phyloP scores from a whole-genome alignment of 331 rosid species.

The Malus hybrid region DNA sequence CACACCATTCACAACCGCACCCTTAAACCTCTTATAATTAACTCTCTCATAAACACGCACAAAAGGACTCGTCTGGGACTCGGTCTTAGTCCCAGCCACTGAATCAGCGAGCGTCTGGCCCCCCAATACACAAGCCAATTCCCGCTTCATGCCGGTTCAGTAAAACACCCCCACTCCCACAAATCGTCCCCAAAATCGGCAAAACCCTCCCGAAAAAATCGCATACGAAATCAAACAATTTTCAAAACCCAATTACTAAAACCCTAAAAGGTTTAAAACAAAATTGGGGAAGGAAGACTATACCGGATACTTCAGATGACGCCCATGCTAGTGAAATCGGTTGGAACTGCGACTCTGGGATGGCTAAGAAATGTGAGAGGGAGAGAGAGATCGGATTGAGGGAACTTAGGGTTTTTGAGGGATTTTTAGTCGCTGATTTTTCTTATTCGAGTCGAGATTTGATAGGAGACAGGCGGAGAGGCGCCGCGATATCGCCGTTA shows the following conservation, averaged over 20 bases:
- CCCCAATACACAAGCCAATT: slow-evolving; percentile 35
- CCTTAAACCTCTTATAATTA: slow-evolving; percentile 24
- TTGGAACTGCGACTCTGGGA: background rate
- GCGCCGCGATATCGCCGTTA: slow-evolving; percentile 23
- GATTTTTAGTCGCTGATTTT: background rate
- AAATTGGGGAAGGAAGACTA: slow-evolving; percentile 11
- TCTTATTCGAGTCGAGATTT: background rate
- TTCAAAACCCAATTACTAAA: background rate
- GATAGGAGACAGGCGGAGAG: slow-evolving; percentile 8
- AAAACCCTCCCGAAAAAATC: background rate
- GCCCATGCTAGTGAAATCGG: slow-evolving; percentile 25
- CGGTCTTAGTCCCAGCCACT: slow-evolving; percentile 18
- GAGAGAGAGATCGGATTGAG: slow-evolving; percentile 13
- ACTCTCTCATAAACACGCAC: slow-evolving; percentile 20
- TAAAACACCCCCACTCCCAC: background rate
- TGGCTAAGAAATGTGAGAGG: background rate
- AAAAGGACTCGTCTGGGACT: slow-evolving; percentile 11
- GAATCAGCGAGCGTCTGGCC: slow-evolving; percentile 27
- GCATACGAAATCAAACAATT: background rate
- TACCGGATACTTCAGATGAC: slow-evolving; percentile 23
- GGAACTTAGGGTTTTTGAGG: slow-evolving; percentile 27
- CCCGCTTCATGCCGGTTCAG: slow-evolving; percentile 33
- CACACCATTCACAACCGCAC: slow-evolving; percentile 48
- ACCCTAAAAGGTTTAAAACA: slow-evolving; percentile 11
- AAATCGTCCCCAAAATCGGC: slow-evolving; percentile 25